Evolutionary conservation across 148 eudicot species (phyloP), one percentile per base, ranked within the genome.

Genomic region (Fagopyrum tataricum): DNA sequence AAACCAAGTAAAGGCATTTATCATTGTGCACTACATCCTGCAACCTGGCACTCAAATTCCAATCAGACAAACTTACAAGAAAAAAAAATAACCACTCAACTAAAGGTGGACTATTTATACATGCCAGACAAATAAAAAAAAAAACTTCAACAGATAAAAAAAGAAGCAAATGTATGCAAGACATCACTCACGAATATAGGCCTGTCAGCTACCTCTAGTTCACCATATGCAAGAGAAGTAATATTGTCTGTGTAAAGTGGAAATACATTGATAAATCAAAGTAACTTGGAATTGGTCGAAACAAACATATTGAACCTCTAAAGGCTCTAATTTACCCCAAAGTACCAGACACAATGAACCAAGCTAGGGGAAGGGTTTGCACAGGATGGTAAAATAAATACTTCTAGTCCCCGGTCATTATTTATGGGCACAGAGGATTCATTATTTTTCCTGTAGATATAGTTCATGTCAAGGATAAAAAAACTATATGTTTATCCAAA

Each of bases 11-110:
- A 21, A 95, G 64, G 61, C 98, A 87, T 85, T 88, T 91, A 78
- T 95, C 98, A 80, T 90, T 87, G 87, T 95, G 98, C 62, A 91
- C 97, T 14, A 95, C 98, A 83, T 95, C 98, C 78, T 90, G 91
- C 81, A 95, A 81, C 90, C 98, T 95, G 87, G 73, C 71, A 79
- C 52, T 52, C 59, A 72, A 47, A 64, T 70, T 73, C 31, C 43
- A 71, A 73, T 31, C 24, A 42, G 47, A 52, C 7, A 20, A 52
- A n/a, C 21, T n/a, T 52, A 52, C 6, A 52, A 52, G 56, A 26
- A 70, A 20, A 70, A n/a, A 7, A 43, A 7, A 6, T 18, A n/a
- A 70, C 3, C 6, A 23, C 4, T 14, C 8, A 26, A 64, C 11
- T 18, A 13, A 23, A 31, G 15, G 42, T 64, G 15, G 6, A 40